Evolutionary conservation across 345 rosid species (phyloP).

Genomic region (Lepidium africanum): DNA sequence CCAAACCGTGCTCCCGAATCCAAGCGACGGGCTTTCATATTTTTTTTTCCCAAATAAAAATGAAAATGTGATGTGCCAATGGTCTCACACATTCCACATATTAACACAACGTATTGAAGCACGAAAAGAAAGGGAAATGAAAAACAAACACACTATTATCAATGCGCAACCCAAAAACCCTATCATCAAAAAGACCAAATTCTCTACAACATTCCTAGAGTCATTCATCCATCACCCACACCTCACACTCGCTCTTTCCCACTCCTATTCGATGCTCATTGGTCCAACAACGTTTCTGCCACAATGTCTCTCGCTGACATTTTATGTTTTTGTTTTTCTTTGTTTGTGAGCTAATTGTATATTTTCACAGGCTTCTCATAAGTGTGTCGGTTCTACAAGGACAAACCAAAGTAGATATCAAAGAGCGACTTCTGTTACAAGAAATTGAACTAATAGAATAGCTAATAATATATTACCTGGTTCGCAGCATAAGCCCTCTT

Average conservation of each 20-base stretch:
- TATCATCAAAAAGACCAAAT: slow-evolving; percentile 13
- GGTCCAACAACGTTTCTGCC: slow-evolving; percentile 21
- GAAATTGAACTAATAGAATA: neutral
- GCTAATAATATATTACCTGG: slow-evolving; percentile 43
- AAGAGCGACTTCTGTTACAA: neutral
- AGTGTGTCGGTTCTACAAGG: slow-evolving; percentile 65
- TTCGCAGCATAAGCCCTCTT: slow-evolving; percentile 65
- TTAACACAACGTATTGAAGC: slow-evolving; percentile 24
- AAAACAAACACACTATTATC: slow-evolving; percentile 18
- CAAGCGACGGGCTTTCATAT: slow-evolving; percentile 16
- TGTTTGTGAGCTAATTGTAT: slow-evolving; percentile 38
- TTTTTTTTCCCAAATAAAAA: slow-evolving; percentile 4
- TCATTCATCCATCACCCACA: neutral
- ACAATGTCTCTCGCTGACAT: neutral
- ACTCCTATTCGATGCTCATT: slow-evolving; percentile 1
- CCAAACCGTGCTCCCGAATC: slow-evolving; percentile 24
- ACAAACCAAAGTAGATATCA: neutral
- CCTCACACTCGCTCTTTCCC: slow-evolving; percentile 12
- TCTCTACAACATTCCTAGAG: slow-evolving; percentile 20
- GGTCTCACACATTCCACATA: slow-evolving; percentile 23
- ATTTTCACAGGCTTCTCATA: slow-evolving; percentile 72
- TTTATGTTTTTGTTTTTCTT: neutral
- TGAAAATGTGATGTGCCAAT: slow-evolving; percentile 5
- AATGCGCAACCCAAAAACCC: slow-evolving; percentile 20
- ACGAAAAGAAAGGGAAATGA: neutral